Evolutionary conservation across 768 basidiomycete species (phyloP), one percentile per base, ranked within the genome.

Genomic region (Podaxis sp.): DNA sequence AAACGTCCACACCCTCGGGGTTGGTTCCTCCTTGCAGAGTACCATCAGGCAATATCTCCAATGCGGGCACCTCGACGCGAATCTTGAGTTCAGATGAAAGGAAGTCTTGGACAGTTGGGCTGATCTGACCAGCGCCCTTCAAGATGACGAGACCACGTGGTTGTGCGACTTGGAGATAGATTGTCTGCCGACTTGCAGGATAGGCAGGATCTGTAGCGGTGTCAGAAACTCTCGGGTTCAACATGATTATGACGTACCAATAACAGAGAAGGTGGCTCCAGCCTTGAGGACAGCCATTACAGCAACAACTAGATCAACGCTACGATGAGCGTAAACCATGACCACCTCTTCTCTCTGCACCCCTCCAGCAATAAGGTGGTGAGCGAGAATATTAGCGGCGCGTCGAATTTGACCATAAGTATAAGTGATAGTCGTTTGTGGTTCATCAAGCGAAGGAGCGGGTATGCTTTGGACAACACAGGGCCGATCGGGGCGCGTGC

Each of bases 271-370:
- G 3, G 93, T 95, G 0, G 93, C 96, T 28, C 97, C 97, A 2
- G 92, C 93, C 76, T 98, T 98, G 65, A 99, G 82, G 39, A 96
- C 88, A 24, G 93, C 97, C 90, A 99, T 93, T 7, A 99, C 95
- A 4, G 96, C 96, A 2, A 99, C 92, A 2, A 97, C 93, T 57
- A 99, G 88, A 73, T 99, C 96, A 52, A 98, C 95, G 67, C 93
- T 94, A 38, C 97, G 86, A 70, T 97, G 89, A 2, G 96, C 96
- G 71, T 99, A 99, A 19, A 99, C 90, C 89, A 96, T 98, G 58
- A 99, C 95, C 19, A 99, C 95, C 66, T 99, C 97, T 70, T 96
- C 96, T 38, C 93, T 81, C 74, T 95, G 83, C 3, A 99, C 78
- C 5, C 97, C 97, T 13, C 86, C 86, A 66, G 88, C 85, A 44